Conservation (phyloP, 2,329 filamentous ascomycete genomes). For the Cladosporium oxysporum region DNA sequence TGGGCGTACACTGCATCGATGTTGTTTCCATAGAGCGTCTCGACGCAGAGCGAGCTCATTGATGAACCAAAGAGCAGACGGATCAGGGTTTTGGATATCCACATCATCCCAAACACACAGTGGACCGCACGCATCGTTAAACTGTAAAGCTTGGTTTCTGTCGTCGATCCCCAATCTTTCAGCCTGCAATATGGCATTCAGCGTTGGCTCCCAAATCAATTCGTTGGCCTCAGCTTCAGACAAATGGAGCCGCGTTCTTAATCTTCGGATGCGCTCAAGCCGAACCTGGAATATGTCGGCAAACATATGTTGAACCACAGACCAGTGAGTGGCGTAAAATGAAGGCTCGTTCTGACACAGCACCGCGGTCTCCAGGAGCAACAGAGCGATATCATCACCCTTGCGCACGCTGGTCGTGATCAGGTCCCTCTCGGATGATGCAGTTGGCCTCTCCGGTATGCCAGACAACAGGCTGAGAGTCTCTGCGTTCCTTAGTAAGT, state of each 20-base stretch:
- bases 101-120: not conserved
- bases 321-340: constrained; percentile 30
- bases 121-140: constrained; percentile 21
- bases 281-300: constrained; percentile 24
- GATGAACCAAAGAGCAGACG: constrained; percentile 37
- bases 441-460: not conserved
- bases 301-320: constrained; percentile 21
- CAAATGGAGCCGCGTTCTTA: constrained; percentile 25
- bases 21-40: constrained; percentile 36
- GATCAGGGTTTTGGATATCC: constrained; percentile 19
- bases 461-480: constrained; percentile 2
- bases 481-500: not conserved
- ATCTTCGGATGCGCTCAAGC: constrained; percentile 16
- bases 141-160: constrained; percentile 23
- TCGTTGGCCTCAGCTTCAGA: constrained; percentile 26
- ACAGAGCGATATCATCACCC: constrained; percentile 35
- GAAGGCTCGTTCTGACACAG: constrained; percentile 38
- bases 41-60: constrained; percentile 40
- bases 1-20: constrained; percentile 31
- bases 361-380: constrained; percentile 36
- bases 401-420: constrained; percentile 2
- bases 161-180: constrained; percentile 27
- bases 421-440: not conserved
- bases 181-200: constrained; percentile 27
- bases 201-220: constrained; percentile 33